phyloP scores from a whole-genome alignment of 2,329 filamentous ascomycete genomes.

The Pseudogymnoascus pannorum region DNA sequence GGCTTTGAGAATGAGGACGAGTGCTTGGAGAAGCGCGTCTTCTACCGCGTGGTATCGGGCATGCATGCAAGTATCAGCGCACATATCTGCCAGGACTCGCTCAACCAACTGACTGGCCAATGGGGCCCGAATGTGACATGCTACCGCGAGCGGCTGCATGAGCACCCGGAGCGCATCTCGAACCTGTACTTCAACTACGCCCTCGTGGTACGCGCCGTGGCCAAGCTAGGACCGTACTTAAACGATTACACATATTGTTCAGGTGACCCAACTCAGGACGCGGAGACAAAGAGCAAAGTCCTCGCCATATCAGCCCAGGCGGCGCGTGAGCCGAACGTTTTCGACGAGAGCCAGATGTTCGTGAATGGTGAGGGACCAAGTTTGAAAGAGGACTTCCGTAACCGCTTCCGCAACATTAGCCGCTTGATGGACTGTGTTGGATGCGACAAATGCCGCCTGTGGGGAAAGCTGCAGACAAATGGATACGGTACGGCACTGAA shows the following conservation, averaged over 20 bases:
- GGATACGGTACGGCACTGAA: conserved; percentile 94
- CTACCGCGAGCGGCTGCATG: conserved; percentile 79
- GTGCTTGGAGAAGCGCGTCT: conserved; percentile 97
- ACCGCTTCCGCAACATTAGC: conserved; percentile 93
- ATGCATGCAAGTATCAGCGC: conserved; percentile 98
- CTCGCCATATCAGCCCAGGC: conserved; percentile 66
- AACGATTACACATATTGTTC: conserved; percentile 83
- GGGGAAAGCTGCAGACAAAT: conserved; percentile 93
- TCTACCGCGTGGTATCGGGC: conserved; percentile 88
- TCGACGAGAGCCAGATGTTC: conserved; percentile 95
- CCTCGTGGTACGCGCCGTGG: conserved; percentile 81
- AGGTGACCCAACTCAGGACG: conserved; percentile 73
- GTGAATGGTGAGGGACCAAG: conserved; percentile 66
- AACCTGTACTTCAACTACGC: conserved; percentile 99
- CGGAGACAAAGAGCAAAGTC: conserved; percentile 72
- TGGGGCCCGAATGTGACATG: conserved; percentile 89
- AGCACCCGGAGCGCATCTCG: conserved; percentile 81
- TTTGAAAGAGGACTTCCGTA: conserved; percentile 94
- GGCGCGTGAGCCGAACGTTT: conserved; percentile 67
- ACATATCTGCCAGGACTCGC: conserved; percentile 90
- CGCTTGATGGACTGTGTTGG: conserved; percentile 98
- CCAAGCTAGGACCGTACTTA: conserved; percentile 80
- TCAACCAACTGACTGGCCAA: conserved; percentile 88
- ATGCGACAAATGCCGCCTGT: conserved; percentile 96
- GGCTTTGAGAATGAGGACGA: conserved; percentile 77